These are phyloP conservation scores for Kodamaea sagamina DNA, from an alignment of 805 yeast species.

Conservation along the genomic window DNA sequence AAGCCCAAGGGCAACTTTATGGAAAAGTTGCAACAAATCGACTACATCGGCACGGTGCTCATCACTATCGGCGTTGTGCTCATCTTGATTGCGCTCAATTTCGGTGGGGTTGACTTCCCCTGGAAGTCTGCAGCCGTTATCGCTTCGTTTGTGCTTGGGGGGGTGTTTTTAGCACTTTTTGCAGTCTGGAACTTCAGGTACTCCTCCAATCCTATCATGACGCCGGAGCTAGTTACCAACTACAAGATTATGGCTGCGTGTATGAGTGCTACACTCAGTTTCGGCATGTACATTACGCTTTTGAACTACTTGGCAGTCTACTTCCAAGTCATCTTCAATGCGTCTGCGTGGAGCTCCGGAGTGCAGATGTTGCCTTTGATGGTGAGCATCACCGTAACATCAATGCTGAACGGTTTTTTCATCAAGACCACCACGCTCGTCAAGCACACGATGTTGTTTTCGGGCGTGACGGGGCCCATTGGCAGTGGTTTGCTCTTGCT, in stretches of 20 bases:
- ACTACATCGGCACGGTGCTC: slow-evolving; percentile 51
- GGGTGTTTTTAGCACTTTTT: slow-evolving; percentile 36
- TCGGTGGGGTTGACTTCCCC: slow-evolving; percentile 52
- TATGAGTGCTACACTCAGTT: slow-evolving; percentile 7
- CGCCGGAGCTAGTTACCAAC: slow-evolving; percentile 37
- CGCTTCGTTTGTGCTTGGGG: slow-evolving; percentile 49
- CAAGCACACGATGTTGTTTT: slow-evolving; percentile 15
- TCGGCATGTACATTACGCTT: slow-evolving; percentile 22
- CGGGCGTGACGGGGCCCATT: slow-evolving; percentile 15
- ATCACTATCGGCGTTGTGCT: slow-evolving; percentile 46
- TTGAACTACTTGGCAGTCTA: slow-evolving; percentile 41
- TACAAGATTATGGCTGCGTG: slow-evolving; percentile 34
- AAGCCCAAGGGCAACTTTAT: slow-evolving; percentile 38
- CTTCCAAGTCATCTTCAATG: slow-evolving; percentile 49
- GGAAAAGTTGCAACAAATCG: slow-evolving; percentile 45
- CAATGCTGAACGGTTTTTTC: slow-evolving; percentile 33
- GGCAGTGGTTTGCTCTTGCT: slow-evolving; percentile 14
- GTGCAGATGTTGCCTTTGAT: slow-evolving; percentile 46
- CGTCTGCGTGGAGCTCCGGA: slow-evolving; percentile 48
- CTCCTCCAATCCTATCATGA: slow-evolving; percentile 50
- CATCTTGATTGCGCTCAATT: slow-evolving; percentile 49
- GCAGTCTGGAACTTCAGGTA: slow-evolving; percentile 40
- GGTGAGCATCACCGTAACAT: slow-evolving; percentile 37
- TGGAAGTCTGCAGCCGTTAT: slow-evolving; percentile 62
- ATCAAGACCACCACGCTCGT: slow-evolving; percentile 16